A percentile compares a stretch with the other conserved stretches of the same genome.
These are phyloP conservation scores for Cephalotrichum gorgonifer DNA, from an alignment of 2,329 filamentous ascomycete species.

Conservation along the genomic window DNA sequence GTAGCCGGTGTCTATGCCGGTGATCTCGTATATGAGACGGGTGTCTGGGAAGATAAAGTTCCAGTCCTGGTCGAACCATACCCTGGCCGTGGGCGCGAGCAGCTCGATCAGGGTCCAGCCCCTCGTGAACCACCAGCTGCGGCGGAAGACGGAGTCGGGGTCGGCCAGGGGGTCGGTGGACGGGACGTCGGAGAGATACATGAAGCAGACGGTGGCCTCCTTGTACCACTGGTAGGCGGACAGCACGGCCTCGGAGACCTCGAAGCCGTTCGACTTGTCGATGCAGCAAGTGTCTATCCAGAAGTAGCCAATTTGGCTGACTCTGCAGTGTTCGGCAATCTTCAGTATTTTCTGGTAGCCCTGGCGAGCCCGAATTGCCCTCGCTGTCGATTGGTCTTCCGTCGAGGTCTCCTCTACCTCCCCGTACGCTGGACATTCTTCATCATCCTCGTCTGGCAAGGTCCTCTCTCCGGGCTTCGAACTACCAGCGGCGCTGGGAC, in stretches of 20 bases:
- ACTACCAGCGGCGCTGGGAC: neutral
- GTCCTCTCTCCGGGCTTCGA: neutral
- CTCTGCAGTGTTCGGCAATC: conserved; percentile 2
- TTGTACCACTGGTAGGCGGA: conserved; percentile 12
- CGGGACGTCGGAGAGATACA: conserved; percentile 11
- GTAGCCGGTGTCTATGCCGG: conserved; percentile 4
- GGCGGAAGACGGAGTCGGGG: conserved; percentile 7
- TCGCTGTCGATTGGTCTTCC: conserved; percentile 1
- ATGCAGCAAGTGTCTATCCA: conserved; percentile 17
- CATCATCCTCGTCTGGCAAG: neutral
- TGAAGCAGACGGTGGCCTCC: conserved; percentile 10
- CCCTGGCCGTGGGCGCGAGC: conserved; percentile 13
- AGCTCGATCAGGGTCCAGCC: conserved; percentile 20
- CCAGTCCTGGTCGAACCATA: conserved; percentile 9
- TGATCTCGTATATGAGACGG: conserved; percentile 2
- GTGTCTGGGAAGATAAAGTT: conserved; percentile 14
- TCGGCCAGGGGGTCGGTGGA: neutral
- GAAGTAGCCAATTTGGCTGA: conserved; percentile 9
- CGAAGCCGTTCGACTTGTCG: conserved; percentile 11
- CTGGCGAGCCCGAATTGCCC: neutral
- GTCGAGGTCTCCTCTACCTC: conserved; percentile 1
- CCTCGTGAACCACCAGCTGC: conserved; percentile 14
- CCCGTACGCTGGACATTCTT: conserved; percentile 2
- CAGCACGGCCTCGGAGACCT: conserved; percentile 13
- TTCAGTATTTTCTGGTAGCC: conserved; percentile 5